These are phyloP conservation scores for Sporothrix pseudoabietina DNA, from an alignment of 2,329 filamentous ascomycete species.

Conservation along the genomic window DNA sequence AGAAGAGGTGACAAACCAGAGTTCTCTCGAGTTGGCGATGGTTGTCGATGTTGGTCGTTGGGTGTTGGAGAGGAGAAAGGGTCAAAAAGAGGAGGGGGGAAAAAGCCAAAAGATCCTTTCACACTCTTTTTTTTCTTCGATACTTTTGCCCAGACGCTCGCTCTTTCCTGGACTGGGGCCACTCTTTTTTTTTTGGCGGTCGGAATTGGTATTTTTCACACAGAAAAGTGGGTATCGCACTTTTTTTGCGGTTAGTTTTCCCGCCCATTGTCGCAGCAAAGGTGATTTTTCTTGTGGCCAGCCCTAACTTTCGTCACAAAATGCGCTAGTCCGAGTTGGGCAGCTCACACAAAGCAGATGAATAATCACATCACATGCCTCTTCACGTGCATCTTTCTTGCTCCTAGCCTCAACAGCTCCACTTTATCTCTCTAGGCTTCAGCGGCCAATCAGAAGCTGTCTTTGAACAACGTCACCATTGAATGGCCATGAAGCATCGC, in stretches of 20 bases:
- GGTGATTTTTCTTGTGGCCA: conserved; percentile 8
- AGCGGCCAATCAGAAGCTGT: conserved; percentile 10
- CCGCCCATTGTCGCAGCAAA: conserved; percentile 3
- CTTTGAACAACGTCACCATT: conserved; percentile 24
- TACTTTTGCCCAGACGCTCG: not conserved
- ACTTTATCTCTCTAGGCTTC: not conserved
- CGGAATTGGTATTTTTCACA: conserved; percentile 23
- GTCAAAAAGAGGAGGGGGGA: conserved; percentile 13
- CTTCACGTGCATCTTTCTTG: not conserved
- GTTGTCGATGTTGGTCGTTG: conserved; percentile 29
- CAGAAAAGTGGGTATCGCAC: conserved; percentile 20
- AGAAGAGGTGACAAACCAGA: conserved; percentile 22
- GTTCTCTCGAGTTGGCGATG: conserved; percentile 25
- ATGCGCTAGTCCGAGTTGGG: not conserved
- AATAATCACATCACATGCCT: conserved; percentile 9
- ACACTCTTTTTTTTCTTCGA: conserved; percentile 20
- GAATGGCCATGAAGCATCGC: not conserved
- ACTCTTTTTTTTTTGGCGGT: conserved; percentile 19
- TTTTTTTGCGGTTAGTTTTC: conserved; percentile 29
- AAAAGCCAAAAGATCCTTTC: conserved; percentile 16
- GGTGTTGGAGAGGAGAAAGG: conserved; percentile 12
- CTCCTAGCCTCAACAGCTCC: not conserved
- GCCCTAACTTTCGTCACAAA: not conserved
- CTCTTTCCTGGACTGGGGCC: conserved; percentile 2
- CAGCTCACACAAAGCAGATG: not conserved